These are phyloP conservation scores for Nepenthes alata DNA, from an alignment of 179 eudicot species.

Conservation along the genomic window DNA sequence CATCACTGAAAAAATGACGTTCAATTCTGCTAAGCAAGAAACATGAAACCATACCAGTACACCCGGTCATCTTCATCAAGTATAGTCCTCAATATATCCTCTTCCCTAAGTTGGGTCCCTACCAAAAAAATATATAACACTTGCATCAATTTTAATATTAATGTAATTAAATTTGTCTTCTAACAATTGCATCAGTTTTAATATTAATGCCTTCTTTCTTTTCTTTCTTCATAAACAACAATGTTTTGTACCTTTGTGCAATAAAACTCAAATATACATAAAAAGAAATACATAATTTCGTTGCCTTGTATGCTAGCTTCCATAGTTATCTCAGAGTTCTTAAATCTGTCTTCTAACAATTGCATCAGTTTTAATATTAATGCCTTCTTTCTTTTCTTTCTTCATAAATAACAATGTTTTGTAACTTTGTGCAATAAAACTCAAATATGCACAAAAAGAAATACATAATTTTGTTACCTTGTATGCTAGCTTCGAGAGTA, in stretches of 20 bases:
- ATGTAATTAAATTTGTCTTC: background rate
- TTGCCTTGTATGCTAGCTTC: constrained; percentile 10
- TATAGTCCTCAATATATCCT: constrained; percentile 9
- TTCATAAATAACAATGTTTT: no score
- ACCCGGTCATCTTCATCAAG: constrained; percentile 6
- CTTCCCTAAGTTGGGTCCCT: constrained; percentile 9
- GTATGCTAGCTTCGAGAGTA: constrained; percentile 7
- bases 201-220: background rate
- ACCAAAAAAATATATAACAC: constrained; percentile 4
- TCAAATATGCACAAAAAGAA: no score
- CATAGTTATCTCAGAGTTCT: constrained; percentile 7
- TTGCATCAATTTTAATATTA: background rate
- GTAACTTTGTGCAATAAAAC: no score
- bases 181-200: background rate
- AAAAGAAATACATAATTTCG: background rate
- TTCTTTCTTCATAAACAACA: no score
- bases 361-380: background rate
- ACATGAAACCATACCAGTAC: constrained; percentile 12
- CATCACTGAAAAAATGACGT: no score
- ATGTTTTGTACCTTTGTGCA: no score
- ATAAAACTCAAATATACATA: no score
- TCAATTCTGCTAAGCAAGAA: background rate
- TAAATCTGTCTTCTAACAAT: background rate
- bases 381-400: no score
- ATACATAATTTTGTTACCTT: constrained; percentile 5